Percentiles rank a stretch among this genome's conserved stretches.
Evolutionary conservation across 2,329 filamentous ascomycete species (phyloP).

Genomic region (Colletotrichum sp.): DNA sequence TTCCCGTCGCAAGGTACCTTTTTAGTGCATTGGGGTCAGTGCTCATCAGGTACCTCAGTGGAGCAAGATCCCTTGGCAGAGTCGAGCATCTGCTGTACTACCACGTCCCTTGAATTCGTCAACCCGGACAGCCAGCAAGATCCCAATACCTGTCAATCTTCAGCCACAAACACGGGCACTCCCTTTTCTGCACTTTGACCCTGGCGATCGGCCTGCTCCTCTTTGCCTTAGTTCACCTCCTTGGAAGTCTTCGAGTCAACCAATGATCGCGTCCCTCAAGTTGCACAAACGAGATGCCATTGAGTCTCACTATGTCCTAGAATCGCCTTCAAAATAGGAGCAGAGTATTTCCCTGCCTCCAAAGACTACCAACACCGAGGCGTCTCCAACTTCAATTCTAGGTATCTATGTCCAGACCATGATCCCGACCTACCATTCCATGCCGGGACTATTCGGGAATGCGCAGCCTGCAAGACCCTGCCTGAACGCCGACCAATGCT

Average conservation of each 20-base stretch:
- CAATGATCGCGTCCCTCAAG: neutral
- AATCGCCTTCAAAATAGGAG: neutral
- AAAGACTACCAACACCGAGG: neutral
- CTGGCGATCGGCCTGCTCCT: neutral
- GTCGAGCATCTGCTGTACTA: neutral
- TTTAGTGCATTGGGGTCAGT: neutral
- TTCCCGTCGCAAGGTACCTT: neutral
- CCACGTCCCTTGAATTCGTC: neutral
- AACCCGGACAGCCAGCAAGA: neutral
- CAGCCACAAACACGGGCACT: neutral
- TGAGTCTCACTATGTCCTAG: neutral
- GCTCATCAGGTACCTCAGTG: neutral
- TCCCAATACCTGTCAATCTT: neutral
- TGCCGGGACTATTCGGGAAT: neutral
- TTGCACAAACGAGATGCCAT: neutral
- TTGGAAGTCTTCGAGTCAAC: neutral
- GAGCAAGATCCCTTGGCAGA: neutral
- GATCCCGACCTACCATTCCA: neutral
- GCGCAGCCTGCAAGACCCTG: neutral
- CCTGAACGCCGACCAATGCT: slow-evolving; percentile 7
- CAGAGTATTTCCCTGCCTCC: neutral
- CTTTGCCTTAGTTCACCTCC: neutral
- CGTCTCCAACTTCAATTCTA: neutral
- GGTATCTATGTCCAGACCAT: slow-evolving; percentile 5
- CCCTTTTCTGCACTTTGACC: neutral